Evolutionary conservation across 225 moss, liverwort and hornwort species (phyloP), one percentile per base, ranked within the genome.

Genomic region (Neckera pumila): DNA sequence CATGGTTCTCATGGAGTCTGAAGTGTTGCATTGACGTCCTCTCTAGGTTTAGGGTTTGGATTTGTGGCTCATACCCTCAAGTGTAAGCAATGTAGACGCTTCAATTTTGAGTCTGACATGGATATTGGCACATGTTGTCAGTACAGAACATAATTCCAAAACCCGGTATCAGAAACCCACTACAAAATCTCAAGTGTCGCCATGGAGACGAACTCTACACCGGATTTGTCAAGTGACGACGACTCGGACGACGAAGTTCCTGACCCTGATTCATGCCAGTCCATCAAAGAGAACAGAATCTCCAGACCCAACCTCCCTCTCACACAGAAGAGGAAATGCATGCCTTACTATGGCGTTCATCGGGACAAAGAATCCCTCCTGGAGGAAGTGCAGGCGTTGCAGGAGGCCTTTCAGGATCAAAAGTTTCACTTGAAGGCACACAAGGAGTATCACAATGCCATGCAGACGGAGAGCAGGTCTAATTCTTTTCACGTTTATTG

Each of bases 341-440:
- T 53, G 62, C 61, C 80, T 13, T 93, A 88, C 80, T 54, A n/a
- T n/a, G 92, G 91, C 57, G 25, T 93, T 43, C 86, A 84, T 49
- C 84, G 86, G 7, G 93, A 92, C 90, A 93, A 93, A 71, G 90
- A 93, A 71, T 89, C 92, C 25, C 76, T 93, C 18, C 25, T 93
- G 79, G 92, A 93, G 80, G 93, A 93, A 82, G 67, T 90, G 49
- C 38, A 87, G 34, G 49, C 77, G 5, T 80, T 93, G 63, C 65
- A 67, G 64, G 83, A 87, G 47, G 93, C 92, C 19, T 87, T 93
- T 51, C 58, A 83, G 23, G 92, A 93, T 51, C 93, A 92, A 38
- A 87, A 81, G 79, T 90, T 82, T 64, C 93, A 93, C 82, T 70
- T 79, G 64, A 33, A 27, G 60, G 73, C 54, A 14, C 93, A 92